Evolutionary conservation across 2,329 filamentous ascomycete species (phyloP).

Genomic region (Calonectria crousiana): DNA sequence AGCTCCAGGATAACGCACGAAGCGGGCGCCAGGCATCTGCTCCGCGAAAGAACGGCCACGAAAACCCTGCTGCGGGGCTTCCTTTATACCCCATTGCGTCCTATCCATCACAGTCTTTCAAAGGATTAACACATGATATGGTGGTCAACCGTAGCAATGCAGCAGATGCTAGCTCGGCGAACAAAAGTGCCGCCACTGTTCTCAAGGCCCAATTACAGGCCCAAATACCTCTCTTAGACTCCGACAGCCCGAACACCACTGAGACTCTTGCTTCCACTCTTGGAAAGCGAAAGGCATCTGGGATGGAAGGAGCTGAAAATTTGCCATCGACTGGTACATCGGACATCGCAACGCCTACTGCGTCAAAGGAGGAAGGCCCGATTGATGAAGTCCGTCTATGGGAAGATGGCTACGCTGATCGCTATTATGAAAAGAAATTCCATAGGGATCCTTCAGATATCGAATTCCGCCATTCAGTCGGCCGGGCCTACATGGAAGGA

Average conservation of each 20-base stretch:
- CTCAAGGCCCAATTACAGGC: constrained; percentile 83
- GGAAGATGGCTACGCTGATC: constrained; percentile 94
- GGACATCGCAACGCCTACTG: constrained; percentile 55
- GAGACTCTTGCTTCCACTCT: constrained; percentile 63
- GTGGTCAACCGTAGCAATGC: constrained; percentile 79
- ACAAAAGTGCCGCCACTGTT: constrained; percentile 93
- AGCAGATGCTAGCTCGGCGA: constrained; percentile 81
- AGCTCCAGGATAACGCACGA: constrained; percentile 68
- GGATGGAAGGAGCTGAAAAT: constrained; percentile 72
- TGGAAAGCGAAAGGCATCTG: constrained; percentile 83
- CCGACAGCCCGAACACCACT: constrained; percentile 41
- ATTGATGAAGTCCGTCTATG: constrained; percentile 89
- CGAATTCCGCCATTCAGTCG: constrained; percentile 90
- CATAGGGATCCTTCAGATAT: constrained; percentile 83
- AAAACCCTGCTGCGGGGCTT: constrained; percentile 49
- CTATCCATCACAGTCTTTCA: constrained; percentile 65
- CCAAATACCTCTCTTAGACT: constrained; percentile 37
- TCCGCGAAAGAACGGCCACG: constrained; percentile 47
- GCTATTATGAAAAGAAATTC: constrained; percentile 98
- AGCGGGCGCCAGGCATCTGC: constrained; percentile 34
- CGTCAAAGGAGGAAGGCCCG: constrained; percentile 71
- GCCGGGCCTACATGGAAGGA: constrained; percentile 91
- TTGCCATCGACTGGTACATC: constrained; percentile 72
- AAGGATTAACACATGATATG: constrained; percentile 85
- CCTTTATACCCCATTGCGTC: constrained; percentile 56